Percentiles rank a stretch among this genome's conserved stretches.
Evolutionary conservation across 148 eudicot species (phyloP).

Genomic region (Nyssa sinensis): DNA sequence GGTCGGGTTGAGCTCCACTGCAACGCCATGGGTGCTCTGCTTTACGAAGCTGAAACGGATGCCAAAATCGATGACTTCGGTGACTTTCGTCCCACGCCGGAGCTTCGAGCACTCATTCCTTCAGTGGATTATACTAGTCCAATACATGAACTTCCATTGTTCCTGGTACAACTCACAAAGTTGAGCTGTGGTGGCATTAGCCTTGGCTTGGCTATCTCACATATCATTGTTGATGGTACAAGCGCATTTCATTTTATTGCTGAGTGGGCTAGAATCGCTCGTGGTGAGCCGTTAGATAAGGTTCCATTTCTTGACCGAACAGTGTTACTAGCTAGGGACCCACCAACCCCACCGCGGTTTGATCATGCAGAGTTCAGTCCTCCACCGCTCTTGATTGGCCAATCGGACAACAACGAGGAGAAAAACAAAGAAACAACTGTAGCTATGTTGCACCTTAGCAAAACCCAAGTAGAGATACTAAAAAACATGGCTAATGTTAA

Average conservation of each 20-base stretch:
- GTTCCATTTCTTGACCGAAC: conserved; percentile 19
- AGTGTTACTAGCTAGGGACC: not conserved
- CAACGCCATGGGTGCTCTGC: conserved; percentile 15
- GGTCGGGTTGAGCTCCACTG: conserved; percentile 28
- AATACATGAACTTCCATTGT: conserved; percentile 26
- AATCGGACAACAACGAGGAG: conserved; percentile 17
- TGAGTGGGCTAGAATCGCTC: conserved; percentile 28
- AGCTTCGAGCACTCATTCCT: conserved; percentile 22
- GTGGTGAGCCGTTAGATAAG: not conserved
- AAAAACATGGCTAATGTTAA: conserved; percentile 19
- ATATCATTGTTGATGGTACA: conserved; percentile 24
- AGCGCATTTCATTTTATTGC: conserved; percentile 26
- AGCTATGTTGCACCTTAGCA: conserved; percentile 23
- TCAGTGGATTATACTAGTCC: conserved; percentile 21
- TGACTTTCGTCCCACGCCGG: conserved; percentile 16
- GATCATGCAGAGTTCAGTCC: not conserved
- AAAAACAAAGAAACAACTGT: conserved; percentile 21
- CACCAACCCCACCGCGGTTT: not conserved
- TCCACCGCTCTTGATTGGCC: conserved; percentile 26
- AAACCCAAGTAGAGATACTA: conserved; percentile 28
- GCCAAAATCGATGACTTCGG: conserved; percentile 17
- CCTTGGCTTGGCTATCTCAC: conserved; percentile 14
- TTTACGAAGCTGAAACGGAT: conserved; percentile 23
- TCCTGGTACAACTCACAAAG: conserved; percentile 24
- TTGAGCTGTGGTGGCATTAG: conserved; percentile 30